A percentile compares a stretch with the other conserved stretches of the same genome.
These are phyloP conservation scores for Globisporangium cederbergense DNA, from an alignment of 352 stramenopile genomes.

Conservation along the genomic window DNA sequence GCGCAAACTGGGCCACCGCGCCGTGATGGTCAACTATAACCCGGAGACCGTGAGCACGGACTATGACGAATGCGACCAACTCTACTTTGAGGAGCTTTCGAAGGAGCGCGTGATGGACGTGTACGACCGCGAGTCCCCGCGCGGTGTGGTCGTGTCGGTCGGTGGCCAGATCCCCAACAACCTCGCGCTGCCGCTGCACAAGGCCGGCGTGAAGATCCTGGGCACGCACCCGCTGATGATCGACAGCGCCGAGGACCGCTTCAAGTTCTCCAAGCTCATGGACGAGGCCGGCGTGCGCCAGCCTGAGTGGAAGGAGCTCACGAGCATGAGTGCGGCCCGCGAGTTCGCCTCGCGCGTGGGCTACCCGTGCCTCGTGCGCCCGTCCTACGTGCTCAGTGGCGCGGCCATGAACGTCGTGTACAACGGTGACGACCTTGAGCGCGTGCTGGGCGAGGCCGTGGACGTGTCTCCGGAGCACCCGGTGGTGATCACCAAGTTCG, in stretches of 20 bases:
- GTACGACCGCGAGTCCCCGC: constrained; percentile 85
- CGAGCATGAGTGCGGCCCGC: constrained; percentile 80
- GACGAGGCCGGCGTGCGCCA: constrained; percentile 91
- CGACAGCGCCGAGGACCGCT: constrained; percentile 93
- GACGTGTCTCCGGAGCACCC: constrained; percentile 94
- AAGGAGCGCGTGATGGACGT: constrained; percentile 95
- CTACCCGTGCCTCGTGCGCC: constrained; percentile 96
- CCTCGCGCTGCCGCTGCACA: constrained; percentile 90
- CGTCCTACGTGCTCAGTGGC: constrained; percentile 97
- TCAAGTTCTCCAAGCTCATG: constrained; percentile 95
- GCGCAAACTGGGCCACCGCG: constrained; percentile 77
- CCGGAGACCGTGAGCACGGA: constrained; percentile 97
- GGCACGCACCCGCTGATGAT: constrained; percentile 91
- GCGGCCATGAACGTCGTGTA: constrained; percentile 98
- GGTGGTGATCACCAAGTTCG: constrained; percentile 97
- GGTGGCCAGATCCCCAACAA: constrained; percentile 97
- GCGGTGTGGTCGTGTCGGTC: constrained; percentile 92
- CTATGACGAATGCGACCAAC: constrained; percentile 96
- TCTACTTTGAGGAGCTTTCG: constrained; percentile 97
- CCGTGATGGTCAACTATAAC: constrained; percentile 96
- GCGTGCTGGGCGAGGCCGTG: constrained; percentile 89
- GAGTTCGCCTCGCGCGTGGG: constrained; percentile 92
- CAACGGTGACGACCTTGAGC: constrained; percentile 88
- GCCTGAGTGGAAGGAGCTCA: constrained; percentile 87
- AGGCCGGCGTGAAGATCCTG: constrained; percentile 78